Percentiles rank a stretch among this genome's conserved stretches.
Conservation (phyloP, 75 land plant species). For the Cunninghamia lanceolata region DNA sequence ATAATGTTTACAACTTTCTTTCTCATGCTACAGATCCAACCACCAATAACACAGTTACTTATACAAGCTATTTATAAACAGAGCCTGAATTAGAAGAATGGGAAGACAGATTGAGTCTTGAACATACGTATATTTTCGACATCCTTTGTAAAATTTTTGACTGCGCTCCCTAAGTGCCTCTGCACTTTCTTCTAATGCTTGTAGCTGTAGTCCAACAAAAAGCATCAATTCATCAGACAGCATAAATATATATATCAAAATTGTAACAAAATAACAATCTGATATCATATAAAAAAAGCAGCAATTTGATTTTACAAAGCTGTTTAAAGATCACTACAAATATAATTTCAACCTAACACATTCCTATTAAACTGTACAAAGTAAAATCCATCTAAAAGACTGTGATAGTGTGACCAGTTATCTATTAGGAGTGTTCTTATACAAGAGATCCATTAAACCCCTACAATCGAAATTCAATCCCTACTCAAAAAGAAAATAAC, state of each 20-base stretch:
- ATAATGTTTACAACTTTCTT: background rate
- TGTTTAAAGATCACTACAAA: background rate
- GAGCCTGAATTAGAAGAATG: background rate
- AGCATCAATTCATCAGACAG: background rate
- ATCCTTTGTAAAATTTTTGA: slow-evolving; percentile 91
- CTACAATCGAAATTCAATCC: background rate
- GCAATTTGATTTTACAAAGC: background rate
- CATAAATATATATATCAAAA: background rate
- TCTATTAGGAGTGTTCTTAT: background rate
- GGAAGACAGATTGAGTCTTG: slow-evolving; percentile 7
- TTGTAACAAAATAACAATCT: background rate
- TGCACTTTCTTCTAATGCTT: slow-evolving; percentile 87
- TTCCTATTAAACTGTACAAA: background rate
- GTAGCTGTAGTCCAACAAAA: slow-evolving; percentile 54
- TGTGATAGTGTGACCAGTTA: background rate
- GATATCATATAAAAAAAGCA: background rate
- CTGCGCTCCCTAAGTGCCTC: slow-evolving; percentile 90
- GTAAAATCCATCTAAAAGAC: background rate
- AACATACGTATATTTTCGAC: slow-evolving; percentile 95
- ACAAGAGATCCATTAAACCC: background rate
- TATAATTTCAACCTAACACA: background rate
- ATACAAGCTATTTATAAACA: background rate
- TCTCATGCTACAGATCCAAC: background rate
- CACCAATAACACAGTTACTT: background rate
- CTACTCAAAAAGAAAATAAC: background rate